Conservation (phyloP, 805 yeast species). For the Kuraishia piskuri region DNA sequence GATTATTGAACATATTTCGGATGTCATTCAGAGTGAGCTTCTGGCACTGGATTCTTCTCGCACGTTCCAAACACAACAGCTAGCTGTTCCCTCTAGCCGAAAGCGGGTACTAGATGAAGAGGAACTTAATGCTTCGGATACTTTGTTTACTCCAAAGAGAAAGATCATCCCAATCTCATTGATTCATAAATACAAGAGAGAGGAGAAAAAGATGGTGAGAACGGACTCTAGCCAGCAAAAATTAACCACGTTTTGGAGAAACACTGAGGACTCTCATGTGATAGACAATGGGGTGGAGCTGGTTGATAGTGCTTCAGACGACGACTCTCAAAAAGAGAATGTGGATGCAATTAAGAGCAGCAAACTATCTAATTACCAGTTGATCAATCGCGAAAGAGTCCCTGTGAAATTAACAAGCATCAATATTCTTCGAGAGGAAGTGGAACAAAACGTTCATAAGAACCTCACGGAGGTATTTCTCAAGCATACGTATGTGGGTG, state of each 20-base stretch:
- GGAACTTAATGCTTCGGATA: neutral
- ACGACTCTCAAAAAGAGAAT: neutral
- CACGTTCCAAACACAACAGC: constrained; percentile 56
- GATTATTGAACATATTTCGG: constrained; percentile 55
- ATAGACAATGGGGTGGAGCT: neutral
- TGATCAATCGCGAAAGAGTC: constrained; percentile 17
- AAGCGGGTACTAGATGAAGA: constrained; percentile 12
- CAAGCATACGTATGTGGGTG: constrained; percentile 68
- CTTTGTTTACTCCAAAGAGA: neutral
- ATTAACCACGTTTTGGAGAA: constrained; percentile 28
- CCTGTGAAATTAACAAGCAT: constrained; percentile 52
- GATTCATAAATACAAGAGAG: constrained; percentile 23
- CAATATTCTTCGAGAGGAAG: constrained; percentile 39
- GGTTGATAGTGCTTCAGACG: neutral
- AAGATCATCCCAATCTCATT: neutral
- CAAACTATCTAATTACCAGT: neutral
- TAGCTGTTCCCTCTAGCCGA: constrained; percentile 27
- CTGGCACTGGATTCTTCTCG: constrained; percentile 58
- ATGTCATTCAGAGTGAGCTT: constrained; percentile 39
- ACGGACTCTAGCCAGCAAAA: constrained; percentile 62
- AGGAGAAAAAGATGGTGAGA: constrained; percentile 62
- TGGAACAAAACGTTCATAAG: constrained; percentile 36
- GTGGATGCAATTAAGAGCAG: neutral
- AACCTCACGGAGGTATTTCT: constrained; percentile 60
- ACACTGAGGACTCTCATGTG: neutral